Base-by-base conservation (phyloP, 2,329 filamentous ascomycete species). In the Cytospora schulzeri region DNA sequence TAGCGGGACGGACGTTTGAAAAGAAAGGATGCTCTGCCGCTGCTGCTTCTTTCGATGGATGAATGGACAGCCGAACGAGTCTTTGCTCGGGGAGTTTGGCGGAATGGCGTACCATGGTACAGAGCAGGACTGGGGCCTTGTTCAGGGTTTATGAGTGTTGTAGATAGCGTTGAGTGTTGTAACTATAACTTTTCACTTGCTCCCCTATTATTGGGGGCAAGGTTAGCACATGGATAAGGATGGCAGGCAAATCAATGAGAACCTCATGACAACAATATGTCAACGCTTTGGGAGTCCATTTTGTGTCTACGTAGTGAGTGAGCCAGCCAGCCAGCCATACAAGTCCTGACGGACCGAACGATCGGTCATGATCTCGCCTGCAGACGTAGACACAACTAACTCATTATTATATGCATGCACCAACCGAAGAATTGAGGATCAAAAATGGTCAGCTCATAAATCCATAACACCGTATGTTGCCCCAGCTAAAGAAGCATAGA, bases 61-160 rank as follows among this genome's bases (percentile, higher is more conserved):
- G 59, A 26, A 29, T 28, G 31, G 48, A 33, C 6, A 24, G 56
- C 28, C 52, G 55, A 55, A 22, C 48, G 60, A 48, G 63, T 57
- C 63, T 24, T 19, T 62, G 59, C 62, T 38, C 45, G 52, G 24
- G 57, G 53, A 62, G 63, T 64, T 62, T 15, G 29, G 58, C 54
- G 45, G 53, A 57, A 48, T 51, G 63, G 58, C 63, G 58, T 56
- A 62, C 17, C 54, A 45, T n/a, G 17, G 58, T 38, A 35, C 53
- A 33, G 29, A 26, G 24, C 33, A 60, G 45, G 63, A 53, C 41
- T 52, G 60, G 14, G 50, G 59, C 59, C 31, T 45, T 35, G 45
- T 38, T 50, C 28, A 53, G 28, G 19, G 51, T 41, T 57, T 17
- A 54, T 62, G 63, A 29, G 38, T 57, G 41, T 31, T 54, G 52